Conservation (phyloP, 78 protist genomes). For the Chrysochromulina parva region DNA sequence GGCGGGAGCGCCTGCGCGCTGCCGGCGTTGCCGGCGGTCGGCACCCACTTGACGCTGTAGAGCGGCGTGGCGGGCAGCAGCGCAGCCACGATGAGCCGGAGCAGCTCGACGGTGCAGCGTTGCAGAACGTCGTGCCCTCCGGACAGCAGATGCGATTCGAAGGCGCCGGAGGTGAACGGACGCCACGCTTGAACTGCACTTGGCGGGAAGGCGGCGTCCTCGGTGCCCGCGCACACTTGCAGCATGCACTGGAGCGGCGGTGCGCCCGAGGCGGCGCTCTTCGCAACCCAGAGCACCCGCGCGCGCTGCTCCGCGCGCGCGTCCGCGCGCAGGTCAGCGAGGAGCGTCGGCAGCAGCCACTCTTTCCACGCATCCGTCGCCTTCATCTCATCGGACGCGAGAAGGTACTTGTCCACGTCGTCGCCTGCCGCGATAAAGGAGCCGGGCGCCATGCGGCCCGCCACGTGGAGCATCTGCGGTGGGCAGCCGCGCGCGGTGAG, state of each 20-base stretch:
- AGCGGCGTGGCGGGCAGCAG: background rate
- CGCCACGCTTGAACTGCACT: background rate
- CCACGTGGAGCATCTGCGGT: slow-evolving; percentile 8
- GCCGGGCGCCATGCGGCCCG: slow-evolving; percentile 17
- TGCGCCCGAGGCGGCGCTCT: background rate
- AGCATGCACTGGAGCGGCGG: background rate
- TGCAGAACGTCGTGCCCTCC: slow-evolving; percentile 43
- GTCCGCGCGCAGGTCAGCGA: slow-evolving; percentile 27
- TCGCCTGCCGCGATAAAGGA: background rate
- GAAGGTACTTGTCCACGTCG: background rate
- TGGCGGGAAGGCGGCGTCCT: slow-evolving; percentile 22
- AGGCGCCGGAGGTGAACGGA: background rate
- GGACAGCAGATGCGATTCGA: background rate
- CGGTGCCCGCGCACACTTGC: slow-evolving; percentile 3
- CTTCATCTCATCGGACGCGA: background rate
- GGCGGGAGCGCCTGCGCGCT: too few relatives aligned
- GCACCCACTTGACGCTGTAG: background rate
- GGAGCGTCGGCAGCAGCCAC: slow-evolving; percentile 23
- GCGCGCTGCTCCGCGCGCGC: background rate
- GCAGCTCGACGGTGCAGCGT: background rate
- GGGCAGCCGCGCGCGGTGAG: background rate
- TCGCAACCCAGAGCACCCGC: too few relatives aligned
- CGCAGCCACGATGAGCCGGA: background rate
- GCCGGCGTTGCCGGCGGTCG: background rate
- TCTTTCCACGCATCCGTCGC: background rate